These are phyloP conservation scores for Mycena chlorophos DNA, from an alignment of 768 basidiomycete genomes.

Conservation along the genomic window DNA sequence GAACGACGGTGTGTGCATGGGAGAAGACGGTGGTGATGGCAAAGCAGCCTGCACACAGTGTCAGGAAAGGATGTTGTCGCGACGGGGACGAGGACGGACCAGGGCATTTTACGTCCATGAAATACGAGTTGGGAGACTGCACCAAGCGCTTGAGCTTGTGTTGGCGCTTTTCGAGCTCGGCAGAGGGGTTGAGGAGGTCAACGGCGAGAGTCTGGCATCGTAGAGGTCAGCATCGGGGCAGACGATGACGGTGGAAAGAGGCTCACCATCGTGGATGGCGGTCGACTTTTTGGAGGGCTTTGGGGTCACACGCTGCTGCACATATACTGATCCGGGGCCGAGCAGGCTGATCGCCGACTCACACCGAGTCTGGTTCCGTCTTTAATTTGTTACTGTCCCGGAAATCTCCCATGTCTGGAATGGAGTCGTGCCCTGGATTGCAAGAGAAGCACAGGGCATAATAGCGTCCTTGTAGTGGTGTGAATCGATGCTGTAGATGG, in stretches of 20 bases:
- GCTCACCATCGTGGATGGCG: constrained; percentile 10
- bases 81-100: constrained; percentile 51
- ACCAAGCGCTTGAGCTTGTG: constrained; percentile 99
- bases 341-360: neutral
- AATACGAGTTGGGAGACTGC: constrained; percentile 97
- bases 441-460: too few species aligned
- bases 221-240: neutral
- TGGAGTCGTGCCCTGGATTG: too few species aligned
- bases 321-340: neutral
- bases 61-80: constrained; percentile 20
- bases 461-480: too few species aligned
- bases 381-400: constrained; percentile 22
- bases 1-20: constrained; percentile 96
- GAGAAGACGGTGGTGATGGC: constrained; percentile 98
- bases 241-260: constrained; percentile 10
- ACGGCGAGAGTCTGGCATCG: constrained; percentile 83
- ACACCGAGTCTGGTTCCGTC: neutral
- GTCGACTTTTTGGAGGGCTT: constrained; percentile 27
- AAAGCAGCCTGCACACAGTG: constrained; percentile 69
- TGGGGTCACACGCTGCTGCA: constrained; percentile 1
- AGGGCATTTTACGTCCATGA: constrained; percentile 99
- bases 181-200: constrained; percentile 95
- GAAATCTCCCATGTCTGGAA: constrained; percentile 13
- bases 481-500: too few species aligned
- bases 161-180: constrained; percentile 79